These are phyloP conservation scores for Phyllosticta ampelicida DNA, from an alignment of 2,329 filamentous ascomycete genomes.

Conservation along the genomic window DNA sequence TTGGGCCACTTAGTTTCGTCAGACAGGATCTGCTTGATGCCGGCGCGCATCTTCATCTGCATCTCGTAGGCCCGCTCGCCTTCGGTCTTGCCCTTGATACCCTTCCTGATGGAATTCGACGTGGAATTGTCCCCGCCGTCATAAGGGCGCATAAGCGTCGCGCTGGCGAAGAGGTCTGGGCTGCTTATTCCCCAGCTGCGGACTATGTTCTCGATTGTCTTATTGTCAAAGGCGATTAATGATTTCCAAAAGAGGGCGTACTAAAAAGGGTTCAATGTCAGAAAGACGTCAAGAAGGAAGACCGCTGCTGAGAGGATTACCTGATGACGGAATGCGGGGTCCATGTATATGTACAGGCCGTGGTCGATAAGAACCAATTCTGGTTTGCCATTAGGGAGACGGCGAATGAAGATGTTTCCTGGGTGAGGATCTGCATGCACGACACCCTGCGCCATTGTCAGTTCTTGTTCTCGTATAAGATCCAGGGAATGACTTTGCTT, in stretches of 20 bases:
- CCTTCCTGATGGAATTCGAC: constrained; percentile 46
- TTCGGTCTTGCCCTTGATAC: constrained; percentile 43
- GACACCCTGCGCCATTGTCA: no score
- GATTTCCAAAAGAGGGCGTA: constrained; percentile 91
- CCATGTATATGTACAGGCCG: constrained; percentile 89
- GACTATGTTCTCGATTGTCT: constrained; percentile 62
- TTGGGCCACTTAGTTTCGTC: constrained; percentile 85
- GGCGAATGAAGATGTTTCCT: constrained; percentile 85
- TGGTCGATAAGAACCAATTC: constrained; percentile 96
- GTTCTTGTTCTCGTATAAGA: no score
- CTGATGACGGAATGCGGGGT: constrained; percentile 62
- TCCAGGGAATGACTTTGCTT: no score
- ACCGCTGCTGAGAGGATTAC: no score
- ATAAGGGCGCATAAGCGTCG: constrained; percentile 83
- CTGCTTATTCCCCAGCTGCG: constrained; percentile 78
- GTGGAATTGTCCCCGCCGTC: constrained; percentile 67
- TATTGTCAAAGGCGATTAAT: constrained; percentile 86
- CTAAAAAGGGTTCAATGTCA: no score
- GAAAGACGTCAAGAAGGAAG: no score
- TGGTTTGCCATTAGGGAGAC: constrained; percentile 66
- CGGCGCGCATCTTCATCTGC: constrained; percentile 59
- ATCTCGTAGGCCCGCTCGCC: constrained; percentile 62
- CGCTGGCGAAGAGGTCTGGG: constrained; percentile 81
- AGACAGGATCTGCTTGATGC: constrained; percentile 67
- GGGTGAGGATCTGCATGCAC: constrained; percentile 98